Evolutionary conservation across 345 rosid genomes (phyloP).

Genomic region (Xanthoceras sorbifolium): DNA sequence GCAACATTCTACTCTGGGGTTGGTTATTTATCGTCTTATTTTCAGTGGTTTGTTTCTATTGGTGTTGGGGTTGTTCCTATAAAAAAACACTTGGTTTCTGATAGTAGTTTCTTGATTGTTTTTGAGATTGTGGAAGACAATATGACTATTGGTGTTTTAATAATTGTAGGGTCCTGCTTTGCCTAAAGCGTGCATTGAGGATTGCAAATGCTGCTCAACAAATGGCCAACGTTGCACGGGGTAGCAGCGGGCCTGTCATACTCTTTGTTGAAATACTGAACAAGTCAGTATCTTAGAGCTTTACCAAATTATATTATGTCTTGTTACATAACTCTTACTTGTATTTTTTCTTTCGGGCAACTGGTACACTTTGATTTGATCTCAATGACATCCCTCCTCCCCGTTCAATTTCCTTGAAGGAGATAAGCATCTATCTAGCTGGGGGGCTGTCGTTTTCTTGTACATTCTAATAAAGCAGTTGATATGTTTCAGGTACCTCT

Average conservation of each 20-base stretch:
- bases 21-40: no score
- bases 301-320: slow-evolving; percentile 9
- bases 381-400: neutral
- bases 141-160: neutral
- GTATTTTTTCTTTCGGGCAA: neutral
- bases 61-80: neutral
- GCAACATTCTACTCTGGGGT: no score
- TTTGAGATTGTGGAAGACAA: neutral
- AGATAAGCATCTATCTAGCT: neutral
- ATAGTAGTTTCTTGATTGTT: neutral
- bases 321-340: neutral
- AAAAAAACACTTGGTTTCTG: neutral
- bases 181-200: slow-evolving; percentile 81
- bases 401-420: neutral
- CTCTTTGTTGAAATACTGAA: slow-evolving; percentile 86
- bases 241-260: slow-evolving; percentile 72
- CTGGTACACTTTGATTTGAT: neutral
- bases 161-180: slow-evolving; percentile 67
- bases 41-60: neutral
- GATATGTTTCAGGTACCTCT: slow-evolving; percentile 57
- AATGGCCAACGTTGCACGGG: slow-evolving; percentile 73
- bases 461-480: neutral
- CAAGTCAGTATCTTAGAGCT: slow-evolving; percentile 50
- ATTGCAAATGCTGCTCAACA: slow-evolving; percentile 95
- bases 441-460: neutral